Evolutionary conservation across 768 basidiomycete species (phyloP).

Genomic region (Suillus plorans): DNA sequence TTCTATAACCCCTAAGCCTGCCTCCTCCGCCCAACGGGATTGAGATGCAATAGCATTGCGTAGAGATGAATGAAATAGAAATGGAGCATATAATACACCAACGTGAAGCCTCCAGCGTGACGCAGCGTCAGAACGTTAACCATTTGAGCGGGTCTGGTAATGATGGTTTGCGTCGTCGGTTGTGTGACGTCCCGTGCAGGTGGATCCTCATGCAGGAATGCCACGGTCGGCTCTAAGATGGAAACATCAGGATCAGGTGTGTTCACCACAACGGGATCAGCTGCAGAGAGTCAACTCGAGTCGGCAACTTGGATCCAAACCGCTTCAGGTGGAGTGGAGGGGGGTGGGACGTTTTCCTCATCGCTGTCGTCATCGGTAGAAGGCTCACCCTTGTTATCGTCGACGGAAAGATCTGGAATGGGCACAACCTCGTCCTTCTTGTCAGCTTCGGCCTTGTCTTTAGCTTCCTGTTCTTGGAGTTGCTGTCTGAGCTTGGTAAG

Average conservation of each 20-base stretch:
- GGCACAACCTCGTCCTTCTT: constrained; percentile 38
- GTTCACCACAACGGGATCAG: constrained; percentile 16
- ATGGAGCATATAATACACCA: constrained; percentile 42
- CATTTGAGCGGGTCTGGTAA: constrained; percentile 24
- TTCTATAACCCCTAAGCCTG: constrained; percentile 23
- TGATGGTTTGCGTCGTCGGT: constrained; percentile 17
- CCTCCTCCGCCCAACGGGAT: constrained; percentile 27
- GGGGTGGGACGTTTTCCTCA: constrained; percentile 39
- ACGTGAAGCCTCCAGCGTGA: constrained; percentile 34
- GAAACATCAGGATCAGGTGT: constrained; percentile 15
- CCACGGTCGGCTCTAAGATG: constrained; percentile 27
- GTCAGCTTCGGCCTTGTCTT: constrained; percentile 42
- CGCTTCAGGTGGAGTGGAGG: constrained; percentile 28
- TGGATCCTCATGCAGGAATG: constrained; percentile 19
- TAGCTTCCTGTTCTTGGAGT: constrained; percentile 54
- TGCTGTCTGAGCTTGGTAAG: constrained; percentile 51
- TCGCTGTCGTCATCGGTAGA: constrained; percentile 42
- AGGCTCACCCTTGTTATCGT: constrained; percentile 33
- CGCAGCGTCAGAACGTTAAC: constrained; percentile 27
- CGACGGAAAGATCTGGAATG: neutral
- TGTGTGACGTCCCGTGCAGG: constrained; percentile 20
- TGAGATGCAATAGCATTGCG: constrained; percentile 39
- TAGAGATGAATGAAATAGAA: constrained; percentile 46
- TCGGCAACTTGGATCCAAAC: constrained; percentile 27
- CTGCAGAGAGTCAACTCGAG: constrained; percentile 33